Percentiles rank a stretch among this genome's conserved stretches.
Conservation (phyloP, 345 rosid species). For the Raphanus raphanistrum region DNA sequence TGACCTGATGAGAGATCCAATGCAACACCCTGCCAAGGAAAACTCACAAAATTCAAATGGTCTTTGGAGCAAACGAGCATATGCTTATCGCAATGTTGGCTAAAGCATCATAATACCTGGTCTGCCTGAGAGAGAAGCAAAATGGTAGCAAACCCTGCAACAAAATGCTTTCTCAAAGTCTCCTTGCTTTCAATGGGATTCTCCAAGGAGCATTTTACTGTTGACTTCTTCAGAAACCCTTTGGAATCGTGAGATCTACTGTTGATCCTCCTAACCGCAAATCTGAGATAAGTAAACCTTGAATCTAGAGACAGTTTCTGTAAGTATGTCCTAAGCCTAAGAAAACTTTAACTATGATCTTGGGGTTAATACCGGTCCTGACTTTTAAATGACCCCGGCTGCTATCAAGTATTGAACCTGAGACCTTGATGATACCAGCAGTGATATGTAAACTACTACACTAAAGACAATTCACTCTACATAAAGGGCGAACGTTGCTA, state of each 20-base stretch:
- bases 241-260: slow-evolving; percentile 8
- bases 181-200: slow-evolving; percentile 32
- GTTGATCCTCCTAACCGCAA: slow-evolving; percentile 1
- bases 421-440: no score
- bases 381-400: no score
- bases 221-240: slow-evolving; percentile 31
- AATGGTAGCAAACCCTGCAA: slow-evolving; percentile 68
- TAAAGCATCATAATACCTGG: slow-evolving; percentile 46
- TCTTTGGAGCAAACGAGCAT: background rate
- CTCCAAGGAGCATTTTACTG: slow-evolving; percentile 47
- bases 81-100: background rate
- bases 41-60: slow-evolving; percentile 10
- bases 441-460: no score
- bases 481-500: no score
- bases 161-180: slow-evolving; percentile 35
- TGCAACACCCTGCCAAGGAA: slow-evolving; percentile 57
- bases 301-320: slow-evolving; percentile 12
- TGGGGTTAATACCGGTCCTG: background rate
- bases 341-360: background rate
- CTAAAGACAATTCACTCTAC: no score
- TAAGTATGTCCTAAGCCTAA: background rate
- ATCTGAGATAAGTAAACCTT: background rate
- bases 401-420: no score
- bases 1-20: slow-evolving; percentile 42
- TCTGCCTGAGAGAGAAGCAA: slow-evolving; percentile 56